Conservation (phyloP, 2,329 filamentous ascomycete species). For the Sporothrix variecibatus region DNA sequence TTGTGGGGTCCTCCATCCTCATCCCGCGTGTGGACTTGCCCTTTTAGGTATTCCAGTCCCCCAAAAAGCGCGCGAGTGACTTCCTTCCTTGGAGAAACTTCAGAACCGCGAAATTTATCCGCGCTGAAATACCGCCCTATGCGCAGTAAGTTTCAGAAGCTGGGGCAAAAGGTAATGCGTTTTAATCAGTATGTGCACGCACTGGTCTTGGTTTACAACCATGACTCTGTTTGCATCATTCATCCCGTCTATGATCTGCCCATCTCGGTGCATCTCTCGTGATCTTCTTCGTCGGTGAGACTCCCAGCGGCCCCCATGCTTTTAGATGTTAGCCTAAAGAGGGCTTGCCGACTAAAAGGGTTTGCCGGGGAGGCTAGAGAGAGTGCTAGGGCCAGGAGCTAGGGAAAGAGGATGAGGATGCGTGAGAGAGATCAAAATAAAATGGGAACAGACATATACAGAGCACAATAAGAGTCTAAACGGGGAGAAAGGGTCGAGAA, state of each 20-base stretch:
- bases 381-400: neutral
- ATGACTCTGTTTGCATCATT: neutral
- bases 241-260: neutral
- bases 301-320: neutral
- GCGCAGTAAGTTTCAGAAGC: neutral
- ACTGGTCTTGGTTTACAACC: neutral
- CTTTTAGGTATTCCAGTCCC: conserved; percentile 13
- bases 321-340: neutral
- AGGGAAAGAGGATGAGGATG: neutral
- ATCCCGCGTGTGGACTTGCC: conserved; percentile 27
- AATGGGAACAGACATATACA: too few species aligned
- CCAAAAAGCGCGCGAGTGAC: neutral
- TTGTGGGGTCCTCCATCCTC: conserved; percentile 3
- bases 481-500: neutral
- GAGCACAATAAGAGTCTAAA: neutral
- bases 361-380: conserved; percentile 11
- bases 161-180: neutral
- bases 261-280: neutral
- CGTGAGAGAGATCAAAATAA: neutral
- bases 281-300: neutral
- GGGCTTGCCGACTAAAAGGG: neutral
- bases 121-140: neutral
- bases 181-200: too few species aligned
- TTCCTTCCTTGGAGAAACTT: neutral
- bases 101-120: neutral